These are phyloP conservation scores for Stemphylium lycopersici DNA, from an alignment of 2,329 filamentous ascomycete species.

Conservation along the genomic window DNA sequence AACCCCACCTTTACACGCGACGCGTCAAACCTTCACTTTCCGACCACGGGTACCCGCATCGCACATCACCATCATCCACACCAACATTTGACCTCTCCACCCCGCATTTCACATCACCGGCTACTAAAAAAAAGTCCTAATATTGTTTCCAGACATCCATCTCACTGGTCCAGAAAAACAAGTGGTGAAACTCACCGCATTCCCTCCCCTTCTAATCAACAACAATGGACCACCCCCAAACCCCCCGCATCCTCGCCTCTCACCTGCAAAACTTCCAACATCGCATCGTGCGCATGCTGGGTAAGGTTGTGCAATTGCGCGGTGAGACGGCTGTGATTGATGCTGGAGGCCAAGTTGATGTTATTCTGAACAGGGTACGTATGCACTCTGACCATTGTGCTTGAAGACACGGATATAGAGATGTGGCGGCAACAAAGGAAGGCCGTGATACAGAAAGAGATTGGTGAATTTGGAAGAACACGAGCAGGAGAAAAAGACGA, in stretches of 20 bases:
- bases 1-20: constrained; percentile 9
- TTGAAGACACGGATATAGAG: background rate
- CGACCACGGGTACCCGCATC: background rate
- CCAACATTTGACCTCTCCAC: background rate
- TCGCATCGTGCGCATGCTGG: constrained; percentile 80
- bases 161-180: background rate
- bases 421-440: no score
- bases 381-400: background rate
- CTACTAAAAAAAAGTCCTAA: no score
- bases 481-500: no score
- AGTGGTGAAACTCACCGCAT: background rate
- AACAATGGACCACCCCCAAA: constrained; percentile 50
- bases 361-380: constrained; percentile 74
- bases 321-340: constrained; percentile 83
- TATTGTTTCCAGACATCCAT: no score
- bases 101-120: background rate
- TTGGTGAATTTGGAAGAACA: no score
- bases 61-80: background rate
- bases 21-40: constrained; percentile 13
- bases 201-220: background rate
- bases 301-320: constrained; percentile 80
- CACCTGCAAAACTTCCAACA: constrained; percentile 77
- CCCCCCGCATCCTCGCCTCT: constrained; percentile 81
- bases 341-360: constrained; percentile 75
- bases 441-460: background rate